These are phyloP conservation scores for Trichaptum fuscoviolaceum DNA, from an alignment of 768 basidiomycete genomes.

Conservation along the genomic window DNA sequence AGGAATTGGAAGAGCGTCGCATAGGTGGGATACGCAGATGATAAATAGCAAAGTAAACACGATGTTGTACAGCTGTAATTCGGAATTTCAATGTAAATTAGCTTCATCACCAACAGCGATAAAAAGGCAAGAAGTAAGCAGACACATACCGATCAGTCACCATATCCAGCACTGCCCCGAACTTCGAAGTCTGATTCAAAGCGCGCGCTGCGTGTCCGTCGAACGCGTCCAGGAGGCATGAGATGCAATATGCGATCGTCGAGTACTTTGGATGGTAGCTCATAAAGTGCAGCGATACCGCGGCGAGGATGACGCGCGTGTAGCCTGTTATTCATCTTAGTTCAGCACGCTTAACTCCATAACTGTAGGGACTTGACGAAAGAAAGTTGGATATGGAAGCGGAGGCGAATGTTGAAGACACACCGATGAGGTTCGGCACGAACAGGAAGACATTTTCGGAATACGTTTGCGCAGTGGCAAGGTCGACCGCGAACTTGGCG, in stretches of 20 bases:
- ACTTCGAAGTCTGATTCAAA: constrained; percentile 88
- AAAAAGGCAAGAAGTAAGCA: not conserved
- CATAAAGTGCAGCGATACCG: constrained; percentile 87
- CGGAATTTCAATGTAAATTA: constrained; percentile 2
- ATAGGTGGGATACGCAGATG: constrained; percentile 81
- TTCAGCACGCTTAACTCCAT: not conserved
- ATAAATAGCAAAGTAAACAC: constrained; percentile 89
- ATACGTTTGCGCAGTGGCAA: constrained; percentile 80
- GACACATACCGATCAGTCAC: constrained; percentile 86
- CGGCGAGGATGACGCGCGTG: constrained; percentile 85
- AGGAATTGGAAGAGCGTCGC: constrained; percentile 90
- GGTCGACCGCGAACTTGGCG: constrained; percentile 80
- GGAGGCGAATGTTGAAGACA: constrained; percentile 20
- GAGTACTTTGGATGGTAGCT: constrained; percentile 91
- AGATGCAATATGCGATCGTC: constrained; percentile 83
- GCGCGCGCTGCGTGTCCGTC: constrained; percentile 91
- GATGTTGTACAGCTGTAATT: constrained; percentile 89
- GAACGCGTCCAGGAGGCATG: constrained; percentile 90
- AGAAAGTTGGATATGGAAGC: constrained; percentile 5
- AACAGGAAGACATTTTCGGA: constrained; percentile 98
- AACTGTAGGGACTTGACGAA: not conserved
- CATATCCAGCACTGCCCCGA: constrained; percentile 98
- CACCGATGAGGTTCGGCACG: constrained; percentile 93
- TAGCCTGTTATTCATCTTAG: constrained; percentile 54
- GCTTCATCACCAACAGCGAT: not conserved